phyloP scores from a whole-genome alignment of 441 rosid genomes.

The Macaranga tanarius region DNA sequence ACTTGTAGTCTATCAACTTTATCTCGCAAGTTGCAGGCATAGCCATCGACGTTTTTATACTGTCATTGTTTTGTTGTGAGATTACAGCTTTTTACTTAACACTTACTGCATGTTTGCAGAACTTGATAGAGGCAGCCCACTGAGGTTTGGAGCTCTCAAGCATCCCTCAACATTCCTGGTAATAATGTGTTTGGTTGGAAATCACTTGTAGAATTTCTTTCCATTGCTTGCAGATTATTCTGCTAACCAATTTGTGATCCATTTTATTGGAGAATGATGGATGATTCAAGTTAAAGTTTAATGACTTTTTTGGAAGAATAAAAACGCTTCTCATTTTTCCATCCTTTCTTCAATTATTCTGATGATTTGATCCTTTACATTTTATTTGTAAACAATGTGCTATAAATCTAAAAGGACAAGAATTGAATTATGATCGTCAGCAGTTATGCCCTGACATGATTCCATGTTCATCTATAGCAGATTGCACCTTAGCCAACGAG shows the following conservation, averaged over 20 bases:
- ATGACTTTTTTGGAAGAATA: conserved; percentile 21
- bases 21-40: not conserved
- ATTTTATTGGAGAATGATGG: conserved; percentile 19
- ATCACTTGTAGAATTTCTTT: conserved; percentile 19
- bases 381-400: conserved; percentile 16
- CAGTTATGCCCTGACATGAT: not conserved
- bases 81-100: conserved; percentile 11
- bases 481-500: not conserved
- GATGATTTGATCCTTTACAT: conserved; percentile 12
- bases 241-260: conserved; percentile 23
- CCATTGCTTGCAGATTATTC: conserved; percentile 26
- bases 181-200: conserved; percentile 35
- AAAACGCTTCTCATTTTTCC: conserved; percentile 17
- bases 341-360: conserved; percentile 2
- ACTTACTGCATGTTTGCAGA: conserved; percentile 39
- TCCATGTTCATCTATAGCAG: not conserved
- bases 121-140: conserved; percentile 48
- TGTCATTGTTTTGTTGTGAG: not conserved
- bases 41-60: not conserved
- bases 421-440: not conserved
- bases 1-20: not conserved
- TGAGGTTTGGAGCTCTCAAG: conserved; percentile 33
- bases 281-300: conserved; percentile 15
- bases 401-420: not conserved
- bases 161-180: conserved; percentile 24